Conservation (phyloP, 441 rosid species). For the Hura crepitans region DNA sequence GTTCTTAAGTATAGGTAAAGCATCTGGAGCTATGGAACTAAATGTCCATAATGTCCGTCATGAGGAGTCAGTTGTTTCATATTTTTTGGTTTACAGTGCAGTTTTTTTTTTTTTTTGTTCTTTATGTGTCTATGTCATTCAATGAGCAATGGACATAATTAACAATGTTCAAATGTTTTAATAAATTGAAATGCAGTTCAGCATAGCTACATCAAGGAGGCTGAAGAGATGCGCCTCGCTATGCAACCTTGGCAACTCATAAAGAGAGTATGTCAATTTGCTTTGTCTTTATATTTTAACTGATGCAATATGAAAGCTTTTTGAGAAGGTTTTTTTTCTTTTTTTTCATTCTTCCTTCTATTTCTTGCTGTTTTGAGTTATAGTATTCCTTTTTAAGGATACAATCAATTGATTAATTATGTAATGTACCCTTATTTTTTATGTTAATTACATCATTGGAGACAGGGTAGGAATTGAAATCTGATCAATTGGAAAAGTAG, state of each 20-base stretch:
- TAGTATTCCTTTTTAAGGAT: too few species aligned
- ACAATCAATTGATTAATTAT: too few species aligned
- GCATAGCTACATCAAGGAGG: conserved; percentile 58
- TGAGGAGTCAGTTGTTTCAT: too few species aligned
- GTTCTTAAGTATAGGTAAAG: background rate
- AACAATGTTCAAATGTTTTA: conserved; percentile 8
- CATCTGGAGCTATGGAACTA: background rate
- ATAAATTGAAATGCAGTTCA: conserved; percentile 44
- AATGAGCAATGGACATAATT: background rate
- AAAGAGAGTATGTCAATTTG: conserved; percentile 45
- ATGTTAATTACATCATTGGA: too few species aligned
- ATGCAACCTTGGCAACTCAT: conserved; percentile 80
- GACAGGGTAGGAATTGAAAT: too few species aligned
- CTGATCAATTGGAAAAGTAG: too few species aligned
- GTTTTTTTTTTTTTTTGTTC: background rate
- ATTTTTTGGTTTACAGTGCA: background rate
- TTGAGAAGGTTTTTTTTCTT: background rate
- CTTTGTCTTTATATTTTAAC: background rate
- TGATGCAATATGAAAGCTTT: background rate
- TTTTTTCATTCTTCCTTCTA: background rate
- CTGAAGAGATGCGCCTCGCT: conserved; percentile 68
- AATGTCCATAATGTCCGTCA: background rate
- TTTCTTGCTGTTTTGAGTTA: too few species aligned
- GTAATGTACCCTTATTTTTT: too few species aligned
- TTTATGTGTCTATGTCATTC: background rate